A percentile compares a stretch with the other conserved stretches of the same genome.
phyloP scores from a whole-genome alignment of 805 yeast species.

The Pichia insulana region DNA sequence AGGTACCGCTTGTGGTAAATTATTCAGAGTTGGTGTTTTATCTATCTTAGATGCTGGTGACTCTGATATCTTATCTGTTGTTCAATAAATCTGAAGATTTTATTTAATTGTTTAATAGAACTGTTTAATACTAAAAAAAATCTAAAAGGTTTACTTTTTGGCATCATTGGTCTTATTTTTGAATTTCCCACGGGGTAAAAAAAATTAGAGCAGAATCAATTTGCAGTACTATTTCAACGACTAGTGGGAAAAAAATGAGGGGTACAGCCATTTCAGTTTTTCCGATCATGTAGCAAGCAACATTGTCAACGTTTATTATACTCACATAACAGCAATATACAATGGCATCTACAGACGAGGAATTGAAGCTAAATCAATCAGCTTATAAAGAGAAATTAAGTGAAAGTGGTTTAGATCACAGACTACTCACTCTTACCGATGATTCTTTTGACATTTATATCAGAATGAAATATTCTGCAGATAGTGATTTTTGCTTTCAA shows the following conservation, averaged over 20 bases:
- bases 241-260: too few relatives aligned
- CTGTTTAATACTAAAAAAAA: not conserved
- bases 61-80: conserved; percentile 89
- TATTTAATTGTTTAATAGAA: not conserved
- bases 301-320: not conserved
- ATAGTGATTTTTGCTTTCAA: conserved; percentile 84
- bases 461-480: conserved; percentile 77
- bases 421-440: not conserved
- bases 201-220: too few relatives aligned
- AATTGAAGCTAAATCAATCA: too few relatives aligned
- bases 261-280: not conserved
- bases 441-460: conserved; percentile 43
- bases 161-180: too few relatives aligned
- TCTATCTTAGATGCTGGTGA: conserved; percentile 98
- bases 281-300: not conserved
- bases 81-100: conserved; percentile 18
- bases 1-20: conserved; percentile 99
- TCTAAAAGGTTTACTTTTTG: too few relatives aligned
- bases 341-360: too few relatives aligned
- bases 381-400: not conserved
- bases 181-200: too few relatives aligned
- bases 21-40: conserved; percentile 98
- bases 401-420: not conserved
- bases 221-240: too few relatives aligned
- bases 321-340: too few relatives aligned